Percentiles rank a stretch among this genome's conserved stretches.
These are phyloP conservation scores for Vaccinium darrowii DNA, from an alignment of 148 eudicot species.

Conservation along the genomic window DNA sequence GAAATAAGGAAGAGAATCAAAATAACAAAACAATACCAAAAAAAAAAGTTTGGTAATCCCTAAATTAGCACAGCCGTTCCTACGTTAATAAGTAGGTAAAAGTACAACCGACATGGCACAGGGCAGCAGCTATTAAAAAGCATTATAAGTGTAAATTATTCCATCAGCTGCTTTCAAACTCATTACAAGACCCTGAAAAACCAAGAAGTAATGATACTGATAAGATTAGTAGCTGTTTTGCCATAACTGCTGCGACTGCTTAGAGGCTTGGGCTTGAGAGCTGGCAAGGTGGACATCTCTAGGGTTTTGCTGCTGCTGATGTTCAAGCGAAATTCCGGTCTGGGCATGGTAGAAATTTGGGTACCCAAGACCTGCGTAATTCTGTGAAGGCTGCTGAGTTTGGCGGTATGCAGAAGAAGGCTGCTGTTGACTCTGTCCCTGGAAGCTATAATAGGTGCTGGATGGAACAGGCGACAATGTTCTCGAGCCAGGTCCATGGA, in stretches of 20 bases:
- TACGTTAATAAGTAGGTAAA: conserved; percentile 24
- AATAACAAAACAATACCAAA: not conserved
- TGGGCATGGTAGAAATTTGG: conserved; percentile 79
- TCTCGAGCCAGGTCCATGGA: conserved; percentile 77
- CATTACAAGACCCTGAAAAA: conserved; percentile 52
- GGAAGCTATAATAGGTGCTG: conserved; percentile 72
- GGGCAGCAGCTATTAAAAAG: conserved; percentile 41
- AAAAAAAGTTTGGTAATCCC: conserved; percentile 22
- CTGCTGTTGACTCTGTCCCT: conserved; percentile 55
- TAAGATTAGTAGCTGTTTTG: conserved; percentile 70
- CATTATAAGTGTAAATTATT: not conserved
- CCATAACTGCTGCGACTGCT: conserved; percentile 86
- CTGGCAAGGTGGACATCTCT: conserved; percentile 64
- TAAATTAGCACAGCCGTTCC: conserved; percentile 52
- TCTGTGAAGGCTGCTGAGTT: conserved; percentile 71
- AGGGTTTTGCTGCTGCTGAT: conserved; percentile 74
- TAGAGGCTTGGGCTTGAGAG: conserved; percentile 67
- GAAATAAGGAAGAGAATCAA: not conserved
- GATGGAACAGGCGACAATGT: conserved; percentile 82
- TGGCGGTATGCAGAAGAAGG: conserved; percentile 64
- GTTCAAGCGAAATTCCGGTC: conserved; percentile 59
- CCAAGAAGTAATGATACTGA: conserved; percentile 15
- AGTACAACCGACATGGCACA: conserved; percentile 51
- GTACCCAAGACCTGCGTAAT: conserved; percentile 63
- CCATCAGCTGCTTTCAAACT: conserved; percentile 19